phyloP scores from a whole-genome alignment of 805 yeast genomes.

The Ogataea angusta region DNA sequence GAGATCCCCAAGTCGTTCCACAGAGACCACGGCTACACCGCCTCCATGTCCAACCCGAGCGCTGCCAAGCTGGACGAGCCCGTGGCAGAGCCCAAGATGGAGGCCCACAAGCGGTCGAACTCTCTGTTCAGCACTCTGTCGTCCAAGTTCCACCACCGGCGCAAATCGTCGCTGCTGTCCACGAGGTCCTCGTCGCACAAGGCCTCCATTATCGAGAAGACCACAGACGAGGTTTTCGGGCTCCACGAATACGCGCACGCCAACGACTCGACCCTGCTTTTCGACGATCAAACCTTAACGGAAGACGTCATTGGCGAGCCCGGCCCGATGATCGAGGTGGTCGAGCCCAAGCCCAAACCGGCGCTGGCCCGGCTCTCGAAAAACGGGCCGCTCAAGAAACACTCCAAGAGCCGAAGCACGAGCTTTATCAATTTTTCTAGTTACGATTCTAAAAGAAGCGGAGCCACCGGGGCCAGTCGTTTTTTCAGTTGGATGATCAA shows the following conservation, averaged over 20 bases:
- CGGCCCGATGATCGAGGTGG: constrained; percentile 32
- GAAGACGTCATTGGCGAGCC: constrained; percentile 33
- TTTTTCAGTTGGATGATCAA: constrained; percentile 19
- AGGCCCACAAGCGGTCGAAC: constrained; percentile 22
- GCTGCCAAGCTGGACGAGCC: too few species aligned
- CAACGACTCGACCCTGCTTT: constrained; percentile 25
- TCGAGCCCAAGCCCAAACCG: constrained; percentile 5
- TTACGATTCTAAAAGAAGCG: background rate
- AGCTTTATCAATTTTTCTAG: constrained; percentile 7
- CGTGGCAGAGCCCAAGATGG: constrained; percentile 1
- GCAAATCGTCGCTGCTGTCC: constrained; percentile 25
- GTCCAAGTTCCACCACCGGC: constrained; percentile 24
- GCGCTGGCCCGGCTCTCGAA: constrained; percentile 8
- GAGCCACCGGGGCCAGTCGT: constrained; percentile 3
- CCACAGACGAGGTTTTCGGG: constrained; percentile 29
- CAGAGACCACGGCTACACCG: constrained; percentile 18
- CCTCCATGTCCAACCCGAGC: constrained; percentile 13
- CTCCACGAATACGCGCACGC: constrained; percentile 9
- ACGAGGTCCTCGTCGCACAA: constrained; percentile 14
- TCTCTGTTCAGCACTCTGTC: constrained; percentile 28
- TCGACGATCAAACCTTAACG: constrained; percentile 27
- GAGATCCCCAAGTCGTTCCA: constrained; percentile 33
- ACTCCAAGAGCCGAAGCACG: constrained; percentile 16
- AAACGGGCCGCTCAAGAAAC: background rate
- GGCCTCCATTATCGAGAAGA: constrained; percentile 25